A percentile compares a stretch with the other conserved stretches of the same genome.
phyloP scores from a whole-genome alignment of 2,329 filamentous ascomycete genomes.

The Arthrocladium fulminans region DNA sequence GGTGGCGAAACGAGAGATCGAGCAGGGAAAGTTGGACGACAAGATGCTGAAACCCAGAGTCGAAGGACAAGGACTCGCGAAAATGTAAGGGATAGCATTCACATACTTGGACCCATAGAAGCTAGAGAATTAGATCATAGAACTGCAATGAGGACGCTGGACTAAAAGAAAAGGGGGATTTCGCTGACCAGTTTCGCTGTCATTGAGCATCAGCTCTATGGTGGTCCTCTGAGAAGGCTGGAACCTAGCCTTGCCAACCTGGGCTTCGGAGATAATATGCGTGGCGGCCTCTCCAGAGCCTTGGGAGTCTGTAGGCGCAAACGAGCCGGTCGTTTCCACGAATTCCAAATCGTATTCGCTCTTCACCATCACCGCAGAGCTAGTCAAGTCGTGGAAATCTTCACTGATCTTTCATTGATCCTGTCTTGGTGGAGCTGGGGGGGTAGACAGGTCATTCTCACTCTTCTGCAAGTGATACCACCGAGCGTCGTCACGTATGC shows the following conservation, averaged over 20 bases:
- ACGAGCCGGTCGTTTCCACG: no score
- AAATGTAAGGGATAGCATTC: background rate
- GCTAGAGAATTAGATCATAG: no score
- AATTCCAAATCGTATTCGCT: background rate
- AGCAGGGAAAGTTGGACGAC: slow-evolving; percentile 9
- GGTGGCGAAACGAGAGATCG: slow-evolving; percentile 21
- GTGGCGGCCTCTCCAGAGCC: background rate
- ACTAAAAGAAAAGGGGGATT: no score
- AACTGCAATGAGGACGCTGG: no score
- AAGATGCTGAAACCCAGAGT: slow-evolving; percentile 9
- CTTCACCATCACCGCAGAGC: background rate
- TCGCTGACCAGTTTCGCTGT: no score
- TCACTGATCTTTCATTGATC: slow-evolving; percentile 9
- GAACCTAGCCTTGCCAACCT: no score
- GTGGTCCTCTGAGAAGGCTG: no score
- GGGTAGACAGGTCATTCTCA: background rate
- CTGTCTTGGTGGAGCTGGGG: background rate
- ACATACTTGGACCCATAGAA: background rate
- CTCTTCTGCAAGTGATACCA: background rate
- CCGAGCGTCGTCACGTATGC: slow-evolving; percentile 3
- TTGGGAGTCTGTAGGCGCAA: no score
- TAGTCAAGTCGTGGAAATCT: slow-evolving; percentile 7
- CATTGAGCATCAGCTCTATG: no score
- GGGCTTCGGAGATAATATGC: no score
- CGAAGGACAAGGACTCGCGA: slow-evolving; percentile 2